Evolutionary conservation across 371 early-diverging fungal genomes (phyloP).

Genomic region (Syncephalastrum racemosum): DNA sequence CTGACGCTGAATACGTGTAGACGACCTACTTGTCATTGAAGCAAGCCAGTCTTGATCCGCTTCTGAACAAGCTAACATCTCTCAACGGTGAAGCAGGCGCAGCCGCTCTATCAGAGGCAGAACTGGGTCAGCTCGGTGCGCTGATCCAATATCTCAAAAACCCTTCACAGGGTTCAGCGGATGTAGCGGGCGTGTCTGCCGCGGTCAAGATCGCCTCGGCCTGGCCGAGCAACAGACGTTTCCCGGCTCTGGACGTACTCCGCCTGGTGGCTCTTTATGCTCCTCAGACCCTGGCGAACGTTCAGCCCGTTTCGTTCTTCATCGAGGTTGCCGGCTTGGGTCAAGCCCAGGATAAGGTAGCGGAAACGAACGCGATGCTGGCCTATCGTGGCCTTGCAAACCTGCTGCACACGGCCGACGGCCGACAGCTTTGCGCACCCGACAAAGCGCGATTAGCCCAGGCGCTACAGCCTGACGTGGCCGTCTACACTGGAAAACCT

Average conservation of each 20-base stretch:
- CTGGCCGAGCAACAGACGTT: slow-evolving; percentile 70
- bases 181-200: slow-evolving; percentile 27
- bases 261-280: slow-evolving; percentile 67
- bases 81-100: slow-evolving; percentile 50
- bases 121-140: slow-evolving; percentile 36
- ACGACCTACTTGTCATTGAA: slow-evolving; percentile 61
- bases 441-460: slow-evolving; percentile 18
- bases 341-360: slow-evolving; percentile 24
- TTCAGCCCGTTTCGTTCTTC: slow-evolving; percentile 35
- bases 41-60: slow-evolving; percentile 71
- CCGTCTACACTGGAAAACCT: slow-evolving; percentile 26
- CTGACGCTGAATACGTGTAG: slow-evolving; percentile 21
- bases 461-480: slow-evolving; percentile 29
- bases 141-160: slow-evolving; percentile 39
- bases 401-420: slow-evolving; percentile 47
- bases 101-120: slow-evolving; percentile 27
- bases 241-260: slow-evolving; percentile 87
- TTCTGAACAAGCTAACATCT: slow-evolving; percentile 71
- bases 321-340: slow-evolving; percentile 24
- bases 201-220: slow-evolving; percentile 43
- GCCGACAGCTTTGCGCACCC: slow-evolving; percentile 43
- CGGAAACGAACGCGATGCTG: slow-evolving; percentile 72
- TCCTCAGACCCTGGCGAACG: slow-evolving; percentile 24
- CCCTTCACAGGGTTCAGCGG: slow-evolving; percentile 21
- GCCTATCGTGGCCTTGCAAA: slow-evolving; percentile 65